Base-by-base conservation (phyloP, 805 yeast genomes). In the Debaryomyces castellii region DNA sequence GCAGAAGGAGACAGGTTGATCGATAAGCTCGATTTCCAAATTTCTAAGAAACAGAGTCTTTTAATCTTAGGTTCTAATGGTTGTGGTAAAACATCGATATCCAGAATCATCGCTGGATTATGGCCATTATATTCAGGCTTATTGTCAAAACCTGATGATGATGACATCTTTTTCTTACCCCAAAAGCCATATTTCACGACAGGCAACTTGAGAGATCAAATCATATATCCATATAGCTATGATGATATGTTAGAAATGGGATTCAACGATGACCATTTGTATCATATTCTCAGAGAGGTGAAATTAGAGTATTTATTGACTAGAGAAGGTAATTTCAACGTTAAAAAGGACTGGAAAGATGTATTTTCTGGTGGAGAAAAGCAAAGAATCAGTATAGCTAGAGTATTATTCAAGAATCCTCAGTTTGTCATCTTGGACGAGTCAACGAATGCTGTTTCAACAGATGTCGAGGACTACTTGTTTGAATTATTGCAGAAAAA, bases 331-430 rank as follows among this genome's bases (percentile, higher is more conserved):
- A 76, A 71, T 51, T 70, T 80, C 61, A 77, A 78, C 50, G 81
- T 71, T 43, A 71, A 63, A 46, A 72, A 84, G 48, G 89, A 83
- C 53, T 90, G 97, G 97, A 84, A 84, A 58, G 95, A 87, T 60
- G 85, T 90, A n/a, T 76, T 90, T 52, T 85, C 94, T 65, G 97
- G 97, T n/a, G 97, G 97, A 46, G 97, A 90, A 63, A 85, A 89
- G 66, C 97, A 90, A 71, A 81, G 96, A 60, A 78, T 90, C 63
- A 82, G 89, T 63, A 87, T 90, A 70, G 96, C 97, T 0, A 76
- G 97, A 55, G 79, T 90, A 2, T 68, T 90, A 53, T 89, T 85
- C 69, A 88, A 86, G 60, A 78, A 79, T 44, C 96, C 96, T 40
- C 77, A 79, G 60, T 88, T 88, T 63, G 89, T 90, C 3, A 81